These are phyloP conservation scores for Mortierella sp. DNA, from an alignment of 371 early-diverging fungal genomes.

Conservation along the genomic window DNA sequence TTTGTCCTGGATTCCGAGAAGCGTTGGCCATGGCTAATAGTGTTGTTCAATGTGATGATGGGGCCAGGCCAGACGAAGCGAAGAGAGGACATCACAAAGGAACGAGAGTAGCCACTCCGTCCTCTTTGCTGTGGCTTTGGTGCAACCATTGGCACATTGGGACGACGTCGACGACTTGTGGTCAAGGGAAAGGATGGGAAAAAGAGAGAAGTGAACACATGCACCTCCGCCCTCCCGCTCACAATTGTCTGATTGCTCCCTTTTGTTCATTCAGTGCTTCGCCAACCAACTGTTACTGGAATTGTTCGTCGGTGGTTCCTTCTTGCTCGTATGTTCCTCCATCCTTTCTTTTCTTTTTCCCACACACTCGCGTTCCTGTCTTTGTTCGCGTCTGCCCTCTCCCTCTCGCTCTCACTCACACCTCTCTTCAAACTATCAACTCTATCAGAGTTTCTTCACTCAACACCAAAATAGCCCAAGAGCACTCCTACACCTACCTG, in stretches of 20 bases:
- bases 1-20: conserved; percentile 43
- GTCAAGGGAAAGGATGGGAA: no score
- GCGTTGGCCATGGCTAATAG: conserved; percentile 8
- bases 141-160: no score
- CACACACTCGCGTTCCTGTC: not conserved
- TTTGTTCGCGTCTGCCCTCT: no score
- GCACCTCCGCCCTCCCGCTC: not conserved
- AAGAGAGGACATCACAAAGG: not conserved
- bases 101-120: not conserved
- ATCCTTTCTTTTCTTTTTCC: not conserved
- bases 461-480: no score
- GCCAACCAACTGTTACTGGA: not conserved
- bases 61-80: not conserved
- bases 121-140: not conserved
- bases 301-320: not conserved
- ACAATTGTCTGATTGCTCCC: conserved; percentile 1
- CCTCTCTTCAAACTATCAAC: not conserved
- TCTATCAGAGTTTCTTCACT: not conserved
- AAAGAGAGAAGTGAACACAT: no score
- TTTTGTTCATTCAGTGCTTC: not conserved
- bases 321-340: not conserved
- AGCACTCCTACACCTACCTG: not conserved
- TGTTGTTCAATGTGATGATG: not conserved
- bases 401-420: conserved; percentile 2
- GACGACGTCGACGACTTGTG: no score